Base-by-base conservation (phyloP, 805 yeast species). In the Nakazawaea wickerhamii region DNA sequence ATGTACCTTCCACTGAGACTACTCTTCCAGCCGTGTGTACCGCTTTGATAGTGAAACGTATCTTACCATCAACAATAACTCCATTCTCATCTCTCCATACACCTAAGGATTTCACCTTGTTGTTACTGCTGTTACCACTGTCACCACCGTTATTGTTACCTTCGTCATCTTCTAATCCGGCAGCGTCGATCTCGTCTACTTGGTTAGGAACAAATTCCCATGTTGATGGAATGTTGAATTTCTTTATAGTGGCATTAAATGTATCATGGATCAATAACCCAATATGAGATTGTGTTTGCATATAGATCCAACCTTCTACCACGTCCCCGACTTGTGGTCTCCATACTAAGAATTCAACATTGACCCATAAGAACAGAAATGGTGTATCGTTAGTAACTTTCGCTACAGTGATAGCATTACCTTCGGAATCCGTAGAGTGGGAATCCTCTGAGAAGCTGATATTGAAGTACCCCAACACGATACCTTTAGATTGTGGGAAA, bases 241-340 rank as follows among this genome's bases (percentile, higher is more conserved):
- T 80, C 62, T 85, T 87, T 49, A 93, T 87, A 36, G 91, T 80
- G 18, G 97, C 97, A 64, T 93, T 93, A 68, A 93, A 93, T 1
- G 95, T 87, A 64, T 93, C 98, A 59, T 87, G 90, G 38, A 93
- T 71, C 50, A 93, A 72, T 47, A 93, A 69, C 47, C 97, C 98
- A 54, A 93, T 84, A 59, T 93, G 99, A 6, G 96, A 83, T 14
- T 95, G 95, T 3, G 96, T 82, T 67, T 91, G 97, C 77, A 91
- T 81, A 66, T 87, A 88, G 42, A 84, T 74, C 69, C 80, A 75
- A 10, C 99, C 99, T 60, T 90, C 95, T 15, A 93, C 64, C 1
- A 72, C 65, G 57, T 93, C 97, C 4, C 95, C 96, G n/a, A 79
- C 68, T 53, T 77, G 77, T 4, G 99, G 99, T 54, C 75, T 78